phyloP scores from a whole-genome alignment of 2,329 filamentous ascomycete genomes.

The Botrytis sinoallii region DNA sequence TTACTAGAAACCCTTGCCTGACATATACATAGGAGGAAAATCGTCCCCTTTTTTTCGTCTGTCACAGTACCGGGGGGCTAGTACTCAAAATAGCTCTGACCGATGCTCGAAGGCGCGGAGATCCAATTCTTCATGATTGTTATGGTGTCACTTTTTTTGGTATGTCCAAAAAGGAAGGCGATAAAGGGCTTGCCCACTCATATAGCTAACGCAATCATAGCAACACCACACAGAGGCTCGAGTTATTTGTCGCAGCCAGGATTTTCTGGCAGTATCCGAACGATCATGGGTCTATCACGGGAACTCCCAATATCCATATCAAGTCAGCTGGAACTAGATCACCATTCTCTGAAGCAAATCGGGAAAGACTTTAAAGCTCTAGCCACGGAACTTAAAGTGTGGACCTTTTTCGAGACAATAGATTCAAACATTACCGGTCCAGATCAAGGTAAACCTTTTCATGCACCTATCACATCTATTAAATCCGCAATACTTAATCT shows the following conservation, averaged over 20 bases:
- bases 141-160: not conserved
- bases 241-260: not conserved
- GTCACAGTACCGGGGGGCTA: not conserved
- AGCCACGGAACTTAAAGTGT: conserved; percentile 20
- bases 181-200: not conserved
- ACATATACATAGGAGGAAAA: not conserved
- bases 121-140: not conserved
- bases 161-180: not conserved
- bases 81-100: not conserved
- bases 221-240: not conserved
- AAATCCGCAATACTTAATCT: conserved; percentile 20
- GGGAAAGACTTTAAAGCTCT: conserved; percentile 18
- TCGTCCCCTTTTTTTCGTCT: not conserved
- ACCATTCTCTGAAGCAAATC: conserved; percentile 9
- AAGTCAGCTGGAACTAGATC: conserved; percentile 12
- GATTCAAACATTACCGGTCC: conserved; percentile 18
- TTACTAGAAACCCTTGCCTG: not conserved
- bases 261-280: not conserved
- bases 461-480: conserved; percentile 23
- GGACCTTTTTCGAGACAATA: conserved; percentile 20
- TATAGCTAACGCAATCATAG: not conserved
- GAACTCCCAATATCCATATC: not conserved
- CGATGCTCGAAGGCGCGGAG: not conserved
- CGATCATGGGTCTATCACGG: not conserved
- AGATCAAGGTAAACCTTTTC: conserved; percentile 17